A percentile compares a stretch with the other conserved stretches of the same genome.
Conservation (phyloP, 2,329 filamentous ascomycete species). For the Penicillium sp. region DNA sequence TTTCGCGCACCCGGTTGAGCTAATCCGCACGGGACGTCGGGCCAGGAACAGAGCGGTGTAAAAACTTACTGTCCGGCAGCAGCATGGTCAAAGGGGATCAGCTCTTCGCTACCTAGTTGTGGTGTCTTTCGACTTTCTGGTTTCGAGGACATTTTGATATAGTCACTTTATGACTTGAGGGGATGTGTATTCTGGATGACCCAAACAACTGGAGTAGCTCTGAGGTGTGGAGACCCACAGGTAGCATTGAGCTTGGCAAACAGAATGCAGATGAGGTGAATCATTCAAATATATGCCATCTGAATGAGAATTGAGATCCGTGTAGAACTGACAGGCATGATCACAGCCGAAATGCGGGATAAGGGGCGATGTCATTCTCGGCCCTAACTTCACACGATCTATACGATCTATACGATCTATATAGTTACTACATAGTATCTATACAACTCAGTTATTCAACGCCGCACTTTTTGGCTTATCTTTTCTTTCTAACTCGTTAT, state of each 20-base stretch:
- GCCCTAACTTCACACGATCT: background rate
- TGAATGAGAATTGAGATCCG: background rate
- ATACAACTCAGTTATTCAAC: background rate
- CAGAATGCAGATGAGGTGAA: background rate
- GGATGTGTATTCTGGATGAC: background rate
- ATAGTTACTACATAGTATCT: background rate
- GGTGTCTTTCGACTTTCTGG: slow-evolving; percentile 35
- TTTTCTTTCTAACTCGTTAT: no score
- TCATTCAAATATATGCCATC: background rate
- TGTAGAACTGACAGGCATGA: background rate
- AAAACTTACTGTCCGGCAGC: slow-evolving; percentile 52
- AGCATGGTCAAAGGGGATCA: slow-evolving; percentile 48
- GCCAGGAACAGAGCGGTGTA: background rate
- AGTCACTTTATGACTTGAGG: background rate
- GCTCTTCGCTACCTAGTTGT: slow-evolving; percentile 40
- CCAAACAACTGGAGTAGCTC: background rate
- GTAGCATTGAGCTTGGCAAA: background rate
- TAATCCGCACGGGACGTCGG: slow-evolving; percentile 8
- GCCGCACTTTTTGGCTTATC: background rate
- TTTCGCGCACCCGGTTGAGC: background rate
- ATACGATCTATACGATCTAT: background rate
- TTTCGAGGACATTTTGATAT: slow-evolving; percentile 34
- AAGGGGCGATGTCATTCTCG: background rate
- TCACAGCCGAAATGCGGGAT: background rate
- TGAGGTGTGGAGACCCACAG: background rate